A percentile compares a stretch with the other conserved stretches of the same genome.
Evolutionary conservation across 805 yeast species (phyloP).

Genomic region (Priceomyces fermenticarens): DNA sequence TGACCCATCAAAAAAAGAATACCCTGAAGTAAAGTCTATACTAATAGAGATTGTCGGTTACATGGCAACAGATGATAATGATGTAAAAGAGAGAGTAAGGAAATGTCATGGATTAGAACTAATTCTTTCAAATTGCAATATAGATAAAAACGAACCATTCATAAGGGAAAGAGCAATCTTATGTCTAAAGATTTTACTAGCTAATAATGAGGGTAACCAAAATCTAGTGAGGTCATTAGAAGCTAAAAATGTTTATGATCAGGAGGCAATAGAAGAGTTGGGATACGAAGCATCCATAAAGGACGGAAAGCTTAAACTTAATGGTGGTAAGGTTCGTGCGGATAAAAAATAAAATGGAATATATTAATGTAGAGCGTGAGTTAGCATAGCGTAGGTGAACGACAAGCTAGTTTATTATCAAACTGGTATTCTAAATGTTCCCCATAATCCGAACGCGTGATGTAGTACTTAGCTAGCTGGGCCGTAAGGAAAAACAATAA

Average conservation of each 20-base stretch:
- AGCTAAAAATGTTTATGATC: conserved; percentile 63
- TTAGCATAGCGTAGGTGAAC: too few relatives aligned
- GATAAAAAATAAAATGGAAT: neutral
- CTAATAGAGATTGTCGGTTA: conserved; percentile 65
- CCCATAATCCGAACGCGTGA: too few relatives aligned
- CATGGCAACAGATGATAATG: conserved; percentile 48
- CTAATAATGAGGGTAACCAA: conserved; percentile 68
- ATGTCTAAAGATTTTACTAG: conserved; percentile 67
- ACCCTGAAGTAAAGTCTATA: conserved; percentile 66
- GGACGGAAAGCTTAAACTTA: conserved; percentile 66
- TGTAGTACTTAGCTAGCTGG: too few relatives aligned
- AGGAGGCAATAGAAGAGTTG: conserved; percentile 55
- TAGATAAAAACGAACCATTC: conserved; percentile 86
- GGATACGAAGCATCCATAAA: conserved; percentile 75
- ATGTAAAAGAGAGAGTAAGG: conserved; percentile 67
- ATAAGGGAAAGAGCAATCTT: conserved; percentile 81
- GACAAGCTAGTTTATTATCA: too few relatives aligned
- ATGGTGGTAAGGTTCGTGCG: conserved; percentile 18
- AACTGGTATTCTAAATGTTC: too few relatives aligned
- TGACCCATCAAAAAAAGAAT: conserved; percentile 17
- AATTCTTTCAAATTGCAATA: conserved; percentile 74
- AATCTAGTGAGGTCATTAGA: conserved; percentile 72
- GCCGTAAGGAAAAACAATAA: too few relatives aligned
- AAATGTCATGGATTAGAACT: conserved; percentile 65
- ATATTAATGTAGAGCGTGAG: too few relatives aligned